Conservation (phyloP, 2,329 filamentous ascomycete genomes). For the Acarospora socialis region DNA sequence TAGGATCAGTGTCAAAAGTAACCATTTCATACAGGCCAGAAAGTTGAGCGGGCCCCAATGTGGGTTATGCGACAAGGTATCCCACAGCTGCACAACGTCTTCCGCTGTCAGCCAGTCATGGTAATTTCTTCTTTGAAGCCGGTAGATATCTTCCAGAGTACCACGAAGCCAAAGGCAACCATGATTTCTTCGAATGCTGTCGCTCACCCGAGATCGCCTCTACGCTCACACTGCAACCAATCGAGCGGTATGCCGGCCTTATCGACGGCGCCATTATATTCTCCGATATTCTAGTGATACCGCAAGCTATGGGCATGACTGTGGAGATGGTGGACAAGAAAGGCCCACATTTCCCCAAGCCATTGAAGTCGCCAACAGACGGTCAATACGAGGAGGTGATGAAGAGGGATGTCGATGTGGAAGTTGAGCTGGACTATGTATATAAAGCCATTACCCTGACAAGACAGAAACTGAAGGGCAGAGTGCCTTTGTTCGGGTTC, state of each 20-base stretch:
- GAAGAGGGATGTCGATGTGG: conserved; percentile 66
- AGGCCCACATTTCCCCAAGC: conserved; percentile 83
- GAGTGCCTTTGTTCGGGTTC: conserved; percentile 90
- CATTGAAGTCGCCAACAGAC: conserved; percentile 65
- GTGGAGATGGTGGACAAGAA: conserved; percentile 98
- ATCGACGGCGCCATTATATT: conserved; percentile 98
- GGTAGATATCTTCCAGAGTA: conserved; percentile 97
- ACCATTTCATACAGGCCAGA: conserved; percentile 48
- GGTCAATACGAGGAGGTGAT: conserved; percentile 70
- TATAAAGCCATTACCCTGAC: conserved; percentile 92
- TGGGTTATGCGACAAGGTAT: conserved; percentile 99
- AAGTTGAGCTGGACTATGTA: conserved; percentile 76
- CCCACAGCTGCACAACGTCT: conserved; percentile 1
- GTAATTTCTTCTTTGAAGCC: conserved; percentile 38
- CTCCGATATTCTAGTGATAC: conserved; percentile 94
- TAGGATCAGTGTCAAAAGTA: conserved; percentile 1
- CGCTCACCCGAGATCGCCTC: conserved; percentile 85
- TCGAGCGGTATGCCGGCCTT: conserved; percentile 79
- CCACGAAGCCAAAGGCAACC: conserved; percentile 77
- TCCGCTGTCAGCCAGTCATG: conserved; percentile 1
- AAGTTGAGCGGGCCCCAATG: conserved; percentile 82
- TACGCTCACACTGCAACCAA: conserved; percentile 82
- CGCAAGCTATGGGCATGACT: conserved; percentile 95
- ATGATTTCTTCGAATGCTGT: conserved; percentile 97
- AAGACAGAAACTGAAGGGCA: conserved; percentile 68